Evolutionary conservation across 202 grass and related monocot species (phyloP).

Genomic region (Hordeum pubiflorum): DNA sequence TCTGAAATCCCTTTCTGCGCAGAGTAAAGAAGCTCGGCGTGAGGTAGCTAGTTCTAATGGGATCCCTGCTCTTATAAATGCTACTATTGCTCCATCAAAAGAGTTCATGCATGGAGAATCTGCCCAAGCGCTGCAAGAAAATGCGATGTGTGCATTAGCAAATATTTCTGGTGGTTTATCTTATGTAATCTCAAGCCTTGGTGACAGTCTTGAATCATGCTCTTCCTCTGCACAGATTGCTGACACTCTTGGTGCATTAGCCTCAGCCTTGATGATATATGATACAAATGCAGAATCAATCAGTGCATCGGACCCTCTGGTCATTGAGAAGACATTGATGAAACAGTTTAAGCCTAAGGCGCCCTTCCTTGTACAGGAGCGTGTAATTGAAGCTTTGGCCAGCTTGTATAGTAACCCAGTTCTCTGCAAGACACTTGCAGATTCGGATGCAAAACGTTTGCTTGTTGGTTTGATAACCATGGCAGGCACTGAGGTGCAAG

Average conservation of each 20-base stretch:
- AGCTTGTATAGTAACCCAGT: constrained; percentile 91
- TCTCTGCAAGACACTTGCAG: constrained; percentile 73
- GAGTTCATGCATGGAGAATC: constrained; percentile 99
- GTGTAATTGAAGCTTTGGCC: constrained; percentile 96
- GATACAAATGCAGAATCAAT: constrained; percentile 82
- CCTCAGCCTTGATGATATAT: constrained; percentile 99
- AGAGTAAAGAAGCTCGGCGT: constrained; percentile 88
- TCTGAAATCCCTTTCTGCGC: constrained; percentile 86
- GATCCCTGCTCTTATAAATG: constrained; percentile 98
- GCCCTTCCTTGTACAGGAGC: constrained; percentile 82
- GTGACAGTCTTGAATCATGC: constrained; percentile 97
- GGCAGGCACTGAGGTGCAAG: constrained; percentile 87
- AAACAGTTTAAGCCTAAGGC: constrained; percentile 92
- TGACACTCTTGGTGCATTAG: constrained; percentile 96
- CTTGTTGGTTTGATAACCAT: constrained; percentile 99
- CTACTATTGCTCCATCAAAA: constrained; percentile 98
- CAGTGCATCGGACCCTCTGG: constrained; percentile 70
- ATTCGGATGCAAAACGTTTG: constrained; percentile 91
- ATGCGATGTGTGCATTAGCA: constrained; percentile 98
- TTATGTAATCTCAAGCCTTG: constrained; percentile 95
- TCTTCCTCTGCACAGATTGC: constrained; percentile 93
- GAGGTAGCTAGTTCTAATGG: constrained; percentile 97
- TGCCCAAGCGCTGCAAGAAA: constrained; percentile 95
- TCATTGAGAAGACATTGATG: constrained; percentile 84
- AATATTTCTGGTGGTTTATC: constrained; percentile 99